Evolutionary conservation across 192 early-diverging fungal species (phyloP).

Genomic region (Backusella morwellensis): DNA sequence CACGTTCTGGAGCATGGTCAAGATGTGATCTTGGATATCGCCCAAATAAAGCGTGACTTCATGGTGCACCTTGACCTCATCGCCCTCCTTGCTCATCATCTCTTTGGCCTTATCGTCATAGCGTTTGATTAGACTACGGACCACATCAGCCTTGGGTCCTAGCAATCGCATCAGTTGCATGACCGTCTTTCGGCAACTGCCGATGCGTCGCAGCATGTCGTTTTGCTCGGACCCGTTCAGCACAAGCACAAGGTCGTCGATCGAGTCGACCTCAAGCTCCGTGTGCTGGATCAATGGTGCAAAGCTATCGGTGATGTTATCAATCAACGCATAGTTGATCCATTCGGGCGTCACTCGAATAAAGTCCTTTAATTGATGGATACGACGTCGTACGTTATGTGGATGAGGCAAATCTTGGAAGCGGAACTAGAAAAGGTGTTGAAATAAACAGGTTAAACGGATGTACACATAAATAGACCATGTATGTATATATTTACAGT

Average conservation of each 20-base stretch:
- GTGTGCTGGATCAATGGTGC: constrained; percentile 71
- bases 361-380: constrained; percentile 68
- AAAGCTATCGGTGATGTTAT: constrained; percentile 78
- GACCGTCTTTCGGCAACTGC: constrained; percentile 47
- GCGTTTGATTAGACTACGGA: constrained; percentile 55
- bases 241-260: constrained; percentile 80
- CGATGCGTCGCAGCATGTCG: constrained; percentile 54
- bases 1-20: constrained; percentile 65
- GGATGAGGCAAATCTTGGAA: constrained; percentile 56
- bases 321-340: constrained; percentile 70
- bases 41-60: constrained; percentile 75
- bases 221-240: constrained; percentile 65
- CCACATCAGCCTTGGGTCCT: constrained; percentile 52
- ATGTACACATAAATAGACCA: too few species aligned
- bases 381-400: constrained; percentile 64
- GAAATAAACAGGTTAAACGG: background rate
- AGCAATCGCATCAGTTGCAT: constrained; percentile 50
- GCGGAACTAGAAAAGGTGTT: constrained; percentile 58
- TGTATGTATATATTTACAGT: constrained; percentile 32
- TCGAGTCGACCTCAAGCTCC: constrained; percentile 77
- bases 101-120: constrained; percentile 39
- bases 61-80: constrained; percentile 35
- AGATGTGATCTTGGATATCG: constrained; percentile 78
- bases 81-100: background rate
- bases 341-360: constrained; percentile 63